Conservation (phyloP, 768 basidiomycete genomes). For the Leucocoprinus sp. region DNA sequence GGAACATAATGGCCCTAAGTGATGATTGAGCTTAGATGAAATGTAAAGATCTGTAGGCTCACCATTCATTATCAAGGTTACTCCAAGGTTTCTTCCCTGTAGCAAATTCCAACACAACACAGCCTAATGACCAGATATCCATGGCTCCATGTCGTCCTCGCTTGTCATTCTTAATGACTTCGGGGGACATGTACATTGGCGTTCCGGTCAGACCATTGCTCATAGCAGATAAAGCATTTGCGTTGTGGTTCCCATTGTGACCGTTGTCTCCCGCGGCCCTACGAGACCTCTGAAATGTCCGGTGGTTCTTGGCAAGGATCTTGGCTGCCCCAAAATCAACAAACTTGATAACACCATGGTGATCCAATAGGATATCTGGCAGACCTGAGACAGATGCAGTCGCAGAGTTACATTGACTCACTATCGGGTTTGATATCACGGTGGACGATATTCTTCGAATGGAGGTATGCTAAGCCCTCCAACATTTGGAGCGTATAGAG, state of each 20-base stretch:
- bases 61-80: conserved; percentile 99
- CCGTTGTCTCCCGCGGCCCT: conserved; percentile 38
- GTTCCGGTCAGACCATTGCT: conserved; percentile 92
- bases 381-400: not conserved
- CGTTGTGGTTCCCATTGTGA: conserved; percentile 13
- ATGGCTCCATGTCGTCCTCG: conserved; percentile 87
- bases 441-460: conserved; percentile 87
- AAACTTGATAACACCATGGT: conserved; percentile 87
- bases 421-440: conserved; percentile 99
- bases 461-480: conserved; percentile 88
- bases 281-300: conserved; percentile 69
- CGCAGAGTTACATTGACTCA: conserved; percentile 33
- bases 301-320: conserved; percentile 84
- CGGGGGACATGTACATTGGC: conserved; percentile 99
- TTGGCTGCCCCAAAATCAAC: conserved; percentile 98
- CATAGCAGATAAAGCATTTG: conserved; percentile 29
- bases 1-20: conserved; percentile 98
- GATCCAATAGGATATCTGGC: conserved; percentile 94
- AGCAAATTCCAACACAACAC: conserved; percentile 93
- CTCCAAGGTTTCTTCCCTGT: conserved; percentile 99
- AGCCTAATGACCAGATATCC: conserved; percentile 98
- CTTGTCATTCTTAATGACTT: conserved; percentile 92
- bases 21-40: not conserved
- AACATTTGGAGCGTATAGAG: conserved; percentile 97
- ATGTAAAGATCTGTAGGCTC: conserved; percentile 16